Evolutionary conservation across 2,329 filamentous ascomycete genomes (phyloP), one percentile per base, ranked within the genome.

Genomic region (Trichoderma harzianum): DNA sequence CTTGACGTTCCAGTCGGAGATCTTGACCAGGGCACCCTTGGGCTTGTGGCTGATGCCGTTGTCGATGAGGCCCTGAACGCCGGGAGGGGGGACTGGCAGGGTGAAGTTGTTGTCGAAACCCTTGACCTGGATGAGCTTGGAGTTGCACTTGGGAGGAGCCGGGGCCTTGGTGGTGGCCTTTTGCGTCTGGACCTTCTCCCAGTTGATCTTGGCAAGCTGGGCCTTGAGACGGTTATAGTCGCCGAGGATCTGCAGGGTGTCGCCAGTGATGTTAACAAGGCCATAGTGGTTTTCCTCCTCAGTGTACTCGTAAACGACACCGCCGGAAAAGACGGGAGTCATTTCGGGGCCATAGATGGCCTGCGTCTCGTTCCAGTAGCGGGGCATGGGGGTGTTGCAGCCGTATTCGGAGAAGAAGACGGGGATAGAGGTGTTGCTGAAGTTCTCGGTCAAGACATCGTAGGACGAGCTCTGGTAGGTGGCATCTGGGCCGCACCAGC

Each of bases 401-500:
- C 93, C 93, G 76, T 87, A 92, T 79, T 96, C 93, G 74, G 91
- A 93, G 85, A 93, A 95, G 86, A 95, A 95, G 76, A 95, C 86
- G 36, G 93, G 93, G 47, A 94, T 87, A 18, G 90, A 88, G 51
- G 87, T 88, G 74, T 85, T 85, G 76, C 85, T 82, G 84, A 95
- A 94, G 79, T 90, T 88, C 2, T 83, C 79, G 62, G 92, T 89
- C 43, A 94, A 84, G 21, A 84, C 82, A 75, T 91, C 83, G 79
- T 91, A 94, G 43, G 88, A 87, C 3, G 90, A 89, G 66, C 85
- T 87, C 71, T 87, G 80, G 80, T 88, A 93, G 62, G 86, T 89
- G 69, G 90, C 90, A 14, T 89, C 83, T 32, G 78, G 76, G 68
- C 87, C 88, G 76, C 92, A 93, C 86, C 92, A 93, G 79, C 91